A percentile compares a stretch with the other conserved stretches of the same genome.
phyloP scores from a whole-genome alignment of 2,329 filamentous ascomycete species.

The Clonostachys byssicola region DNA sequence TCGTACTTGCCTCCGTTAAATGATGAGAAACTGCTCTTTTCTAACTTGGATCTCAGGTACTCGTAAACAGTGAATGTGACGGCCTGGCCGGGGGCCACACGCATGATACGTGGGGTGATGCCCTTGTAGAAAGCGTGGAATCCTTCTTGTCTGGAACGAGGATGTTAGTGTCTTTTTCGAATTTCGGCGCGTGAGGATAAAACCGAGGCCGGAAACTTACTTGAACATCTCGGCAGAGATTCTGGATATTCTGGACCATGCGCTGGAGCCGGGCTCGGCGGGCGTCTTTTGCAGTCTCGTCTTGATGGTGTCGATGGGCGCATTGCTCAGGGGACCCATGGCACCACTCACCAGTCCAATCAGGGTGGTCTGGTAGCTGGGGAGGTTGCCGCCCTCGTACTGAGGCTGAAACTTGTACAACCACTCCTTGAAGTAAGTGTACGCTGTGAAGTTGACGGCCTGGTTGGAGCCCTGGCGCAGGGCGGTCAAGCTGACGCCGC shows the following conservation, averaged over 20 bases:
- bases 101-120: slow-evolving; percentile 95
- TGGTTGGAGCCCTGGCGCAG: slow-evolving; percentile 95
- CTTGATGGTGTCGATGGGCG: slow-evolving; percentile 99
- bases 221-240: slow-evolving; percentile 86
- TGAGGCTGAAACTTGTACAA: slow-evolving; percentile 71
- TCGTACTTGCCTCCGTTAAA: slow-evolving; percentile 62
- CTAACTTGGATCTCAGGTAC: slow-evolving; percentile 68
- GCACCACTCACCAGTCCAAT: slow-evolving; percentile 91
- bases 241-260: slow-evolving; percentile 69
- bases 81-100: slow-evolving; percentile 91
- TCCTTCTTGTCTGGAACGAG: slow-evolving; percentile 70
- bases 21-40: slow-evolving; percentile 59
- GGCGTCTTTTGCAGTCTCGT: slow-evolving; percentile 90
- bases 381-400: slow-evolving; percentile 61
- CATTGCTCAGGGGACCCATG: slow-evolving; percentile 94
- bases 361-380: slow-evolving; percentile 83
- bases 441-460: slow-evolving; percentile 98
- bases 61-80: slow-evolving; percentile 77
- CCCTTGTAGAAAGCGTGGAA: slow-evolving; percentile 97
- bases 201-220: slow-evolving; percentile 30
- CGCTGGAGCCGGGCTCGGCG: slow-evolving; percentile 75
- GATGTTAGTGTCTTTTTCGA: neutral
- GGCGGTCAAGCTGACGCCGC: slow-evolving; percentile 89
- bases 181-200: neutral
- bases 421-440: slow-evolving; percentile 83